Conservation (phyloP, 164 flowering plant species). For the Stephania cephalantha region DNA sequence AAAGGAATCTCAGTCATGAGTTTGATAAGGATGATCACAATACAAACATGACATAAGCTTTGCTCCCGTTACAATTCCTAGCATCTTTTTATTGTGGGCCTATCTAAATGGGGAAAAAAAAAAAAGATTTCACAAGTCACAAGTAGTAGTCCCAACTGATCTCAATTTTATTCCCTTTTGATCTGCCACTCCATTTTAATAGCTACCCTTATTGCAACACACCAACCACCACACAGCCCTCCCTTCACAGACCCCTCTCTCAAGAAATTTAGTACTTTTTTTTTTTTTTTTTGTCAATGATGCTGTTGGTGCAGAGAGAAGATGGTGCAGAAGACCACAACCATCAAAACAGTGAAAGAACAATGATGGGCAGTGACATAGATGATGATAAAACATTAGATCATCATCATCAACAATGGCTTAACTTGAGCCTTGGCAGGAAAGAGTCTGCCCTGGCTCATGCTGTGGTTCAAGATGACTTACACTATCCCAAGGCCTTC, state of each 20-base stretch:
- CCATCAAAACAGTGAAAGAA: background rate
- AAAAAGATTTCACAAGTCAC: slow-evolving; percentile 4
- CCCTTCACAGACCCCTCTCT: background rate
- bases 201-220: background rate
- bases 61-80: slow-evolving; percentile 31
- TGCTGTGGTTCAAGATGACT: slow-evolving; percentile 16
- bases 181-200: background rate
- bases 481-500: slow-evolving; percentile 23
- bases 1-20: slow-evolving; percentile 30
- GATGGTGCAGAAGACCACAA: background rate
- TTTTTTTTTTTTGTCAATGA: too few species aligned
- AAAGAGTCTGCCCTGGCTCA: slow-evolving; percentile 6
- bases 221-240: background rate
- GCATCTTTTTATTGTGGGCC: slow-evolving; percentile 33
- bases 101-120: slow-evolving; percentile 3
- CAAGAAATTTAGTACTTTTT: background rate
- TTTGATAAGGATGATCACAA: background rate
- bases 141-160: background rate
- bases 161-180: background rate
- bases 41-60: slow-evolving; percentile 32
- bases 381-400: slow-evolving; percentile 22
- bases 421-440: slow-evolving; percentile 57
- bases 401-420: slow-evolving; percentile 30
- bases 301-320: background rate
- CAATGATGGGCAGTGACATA: slow-evolving; percentile 7